Conservation (phyloP, 352 stramenopile genomes). For the Vaucheria bursata region DNA sequence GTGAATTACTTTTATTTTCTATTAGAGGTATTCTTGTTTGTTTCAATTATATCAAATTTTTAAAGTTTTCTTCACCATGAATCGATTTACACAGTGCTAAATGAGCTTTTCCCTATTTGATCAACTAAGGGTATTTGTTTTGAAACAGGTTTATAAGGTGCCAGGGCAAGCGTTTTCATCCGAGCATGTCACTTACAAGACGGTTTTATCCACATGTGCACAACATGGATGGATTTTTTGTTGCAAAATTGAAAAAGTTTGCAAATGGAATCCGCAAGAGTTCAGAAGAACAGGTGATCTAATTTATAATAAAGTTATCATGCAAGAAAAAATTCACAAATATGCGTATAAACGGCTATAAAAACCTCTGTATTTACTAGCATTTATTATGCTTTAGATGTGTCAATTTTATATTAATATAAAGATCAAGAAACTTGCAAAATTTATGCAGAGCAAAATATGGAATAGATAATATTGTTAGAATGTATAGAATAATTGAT, state of each 20-base stretch:
- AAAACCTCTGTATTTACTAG: no score
- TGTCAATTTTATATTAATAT: background rate
- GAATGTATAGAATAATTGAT: no score
- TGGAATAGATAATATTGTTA: no score
- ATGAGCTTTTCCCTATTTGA: no score
- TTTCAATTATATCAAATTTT: background rate
- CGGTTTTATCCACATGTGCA: constrained; percentile 99
- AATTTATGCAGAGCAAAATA: no score
- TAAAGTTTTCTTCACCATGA: background rate
- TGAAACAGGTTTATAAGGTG: constrained; percentile 63
- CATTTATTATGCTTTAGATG: background rate
- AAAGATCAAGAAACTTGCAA: no score
- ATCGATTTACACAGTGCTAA: constrained; percentile 28
- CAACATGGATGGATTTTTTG: constrained; percentile 99
- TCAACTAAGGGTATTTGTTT: no score
- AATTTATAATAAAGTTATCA: background rate
- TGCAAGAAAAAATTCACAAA: no score
- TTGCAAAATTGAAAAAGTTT: constrained; percentile 98
- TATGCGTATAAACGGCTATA: no score
- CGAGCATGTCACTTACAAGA: constrained; percentile 80
- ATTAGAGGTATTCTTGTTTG: background rate
- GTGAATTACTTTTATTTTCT: background rate
- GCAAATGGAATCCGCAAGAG: constrained; percentile 68
- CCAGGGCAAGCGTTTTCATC: constrained; percentile 95
- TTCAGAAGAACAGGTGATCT: constrained; percentile 9